Conservation (phyloP, 306 rosid species). For the Gillenia trifoliata region DNA sequence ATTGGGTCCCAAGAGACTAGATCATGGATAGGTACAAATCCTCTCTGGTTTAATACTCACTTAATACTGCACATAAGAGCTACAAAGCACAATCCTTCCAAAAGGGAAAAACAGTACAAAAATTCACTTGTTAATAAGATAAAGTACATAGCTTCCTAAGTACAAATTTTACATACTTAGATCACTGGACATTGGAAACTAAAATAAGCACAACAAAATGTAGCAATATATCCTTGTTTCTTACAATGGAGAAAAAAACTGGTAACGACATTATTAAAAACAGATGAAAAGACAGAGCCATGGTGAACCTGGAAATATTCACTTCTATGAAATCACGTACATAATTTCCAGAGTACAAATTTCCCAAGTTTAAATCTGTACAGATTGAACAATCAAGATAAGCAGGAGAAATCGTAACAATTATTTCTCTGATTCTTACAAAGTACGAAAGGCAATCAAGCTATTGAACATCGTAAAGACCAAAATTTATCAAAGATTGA, state of each 20-base stretch:
- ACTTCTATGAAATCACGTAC: not conserved
- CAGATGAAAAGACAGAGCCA: not conserved
- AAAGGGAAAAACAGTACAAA: not conserved
- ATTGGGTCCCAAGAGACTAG: not conserved
- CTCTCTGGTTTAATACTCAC: not conserved
- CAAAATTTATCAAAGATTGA: conserved; percentile 21
- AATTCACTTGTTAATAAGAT: not conserved
- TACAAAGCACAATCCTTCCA: not conserved
- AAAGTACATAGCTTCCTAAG: conserved; percentile 2
- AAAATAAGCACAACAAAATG: not conserved
- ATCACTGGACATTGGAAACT: conserved; percentile 6
- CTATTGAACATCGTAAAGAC: conserved; percentile 5
- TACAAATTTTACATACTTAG: not conserved
- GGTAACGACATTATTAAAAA: not conserved
- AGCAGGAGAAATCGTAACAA: not conserved
- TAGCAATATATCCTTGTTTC: not conserved
- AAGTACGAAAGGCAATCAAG: not conserved
- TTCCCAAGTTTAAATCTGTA: conserved; percentile 1
- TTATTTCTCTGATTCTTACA: conserved; percentile 23
- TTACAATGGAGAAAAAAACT: conserved; percentile 12
- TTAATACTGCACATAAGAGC: not conserved
- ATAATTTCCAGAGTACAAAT: conserved; percentile 4
- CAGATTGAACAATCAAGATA: conserved; percentile 9
- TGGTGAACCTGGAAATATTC: conserved; percentile 11
- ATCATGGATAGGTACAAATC: not conserved